Conservation (phyloP, 2,329 filamentous ascomycete genomes). For the Truncatella angustata region DNA sequence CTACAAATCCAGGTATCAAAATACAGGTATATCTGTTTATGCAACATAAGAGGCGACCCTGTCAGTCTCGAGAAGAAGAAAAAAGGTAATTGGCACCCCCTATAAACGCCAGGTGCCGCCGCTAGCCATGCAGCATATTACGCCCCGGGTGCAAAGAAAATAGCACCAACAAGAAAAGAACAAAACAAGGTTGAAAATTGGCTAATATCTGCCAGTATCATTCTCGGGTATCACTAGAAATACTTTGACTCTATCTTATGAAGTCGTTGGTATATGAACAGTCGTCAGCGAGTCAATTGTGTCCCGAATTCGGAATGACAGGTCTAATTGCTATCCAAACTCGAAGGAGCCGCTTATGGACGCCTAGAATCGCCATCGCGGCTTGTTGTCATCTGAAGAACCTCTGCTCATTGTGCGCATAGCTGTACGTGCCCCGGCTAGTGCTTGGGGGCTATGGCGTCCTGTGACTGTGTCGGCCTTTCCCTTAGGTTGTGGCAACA, state of each 20-base stretch:
- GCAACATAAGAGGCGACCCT: not conserved
- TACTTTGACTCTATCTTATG: too few species aligned
- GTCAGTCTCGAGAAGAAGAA: not conserved
- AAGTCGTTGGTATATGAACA: too few species aligned
- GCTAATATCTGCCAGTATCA: not conserved
- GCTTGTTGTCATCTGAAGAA: slow-evolving; percentile 39
- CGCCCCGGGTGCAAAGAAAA: not conserved
- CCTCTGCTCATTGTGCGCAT: slow-evolving; percentile 36
- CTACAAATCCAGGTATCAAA: slow-evolving; percentile 1
- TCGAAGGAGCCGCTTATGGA: too few species aligned
- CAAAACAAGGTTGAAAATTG: not conserved
- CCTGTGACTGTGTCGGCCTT: slow-evolving; percentile 37
- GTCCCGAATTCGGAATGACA: too few species aligned
- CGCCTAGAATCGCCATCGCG: slow-evolving; percentile 47
- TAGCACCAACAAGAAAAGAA: not conserved
- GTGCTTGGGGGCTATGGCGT: slow-evolving; percentile 46
- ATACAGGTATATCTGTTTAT: not conserved
- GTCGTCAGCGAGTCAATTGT: too few species aligned
- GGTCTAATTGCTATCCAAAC: too few species aligned
- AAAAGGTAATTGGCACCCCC: not conserved
- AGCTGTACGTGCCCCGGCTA: slow-evolving; percentile 43
- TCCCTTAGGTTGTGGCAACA: slow-evolving; percentile 49
- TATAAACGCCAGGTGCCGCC: not conserved
- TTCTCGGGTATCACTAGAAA: not conserved
- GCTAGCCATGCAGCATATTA: not conserved